A percentile compares a stretch with the other conserved stretches of the same genome.
These are phyloP conservation scores for Fusarium tjaetaba DNA, from an alignment of 2,329 filamentous ascomycete species.

Conservation along the genomic window DNA sequence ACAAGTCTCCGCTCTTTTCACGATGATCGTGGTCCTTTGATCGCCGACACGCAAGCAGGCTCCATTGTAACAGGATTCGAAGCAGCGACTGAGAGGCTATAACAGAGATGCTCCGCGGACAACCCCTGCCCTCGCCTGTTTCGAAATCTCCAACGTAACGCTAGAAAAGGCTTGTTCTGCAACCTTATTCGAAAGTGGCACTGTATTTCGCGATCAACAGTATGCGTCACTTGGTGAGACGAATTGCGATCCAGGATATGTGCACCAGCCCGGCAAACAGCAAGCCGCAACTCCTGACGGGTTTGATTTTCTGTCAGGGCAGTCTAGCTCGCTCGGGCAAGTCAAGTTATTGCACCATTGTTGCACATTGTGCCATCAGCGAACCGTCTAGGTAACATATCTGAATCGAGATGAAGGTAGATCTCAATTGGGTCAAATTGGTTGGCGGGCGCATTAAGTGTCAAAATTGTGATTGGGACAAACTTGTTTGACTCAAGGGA, in stretches of 20 bases:
- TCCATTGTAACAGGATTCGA: slow-evolving; percentile 24
- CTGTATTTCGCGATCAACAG: slow-evolving; percentile 15
- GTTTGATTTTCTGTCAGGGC: background rate
- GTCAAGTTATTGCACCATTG: slow-evolving; percentile 25
- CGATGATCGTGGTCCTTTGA: slow-evolving; percentile 1
- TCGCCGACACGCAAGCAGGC: slow-evolving; percentile 30
- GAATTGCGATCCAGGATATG: slow-evolving; percentile 1
- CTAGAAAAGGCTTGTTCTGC: slow-evolving; percentile 34
- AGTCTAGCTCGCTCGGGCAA: slow-evolving; percentile 6
- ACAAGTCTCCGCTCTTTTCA: slow-evolving; percentile 7
- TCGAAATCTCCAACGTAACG: slow-evolving; percentile 22
- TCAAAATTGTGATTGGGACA: background rate
- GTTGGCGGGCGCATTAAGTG: background rate
- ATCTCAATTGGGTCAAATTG: slow-evolving; percentile 5
- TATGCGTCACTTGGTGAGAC: slow-evolving; percentile 11
- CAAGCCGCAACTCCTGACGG: background rate
- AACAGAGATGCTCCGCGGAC: slow-evolving; percentile 20
- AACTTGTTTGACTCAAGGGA: background rate
- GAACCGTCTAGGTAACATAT: background rate
- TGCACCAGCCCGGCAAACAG: slow-evolving; percentile 7
- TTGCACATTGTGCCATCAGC: slow-evolving; percentile 14
- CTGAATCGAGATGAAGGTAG: background rate
- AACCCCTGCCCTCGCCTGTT: slow-evolving; percentile 23
- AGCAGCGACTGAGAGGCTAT: slow-evolving; percentile 9
- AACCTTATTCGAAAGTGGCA: slow-evolving; percentile 15